A percentile compares a stretch with the other conserved stretches of the same genome.
phyloP scores from a whole-genome alignment of 2,329 filamentous ascomycete species.

The Ceratocystis destructans region DNA sequence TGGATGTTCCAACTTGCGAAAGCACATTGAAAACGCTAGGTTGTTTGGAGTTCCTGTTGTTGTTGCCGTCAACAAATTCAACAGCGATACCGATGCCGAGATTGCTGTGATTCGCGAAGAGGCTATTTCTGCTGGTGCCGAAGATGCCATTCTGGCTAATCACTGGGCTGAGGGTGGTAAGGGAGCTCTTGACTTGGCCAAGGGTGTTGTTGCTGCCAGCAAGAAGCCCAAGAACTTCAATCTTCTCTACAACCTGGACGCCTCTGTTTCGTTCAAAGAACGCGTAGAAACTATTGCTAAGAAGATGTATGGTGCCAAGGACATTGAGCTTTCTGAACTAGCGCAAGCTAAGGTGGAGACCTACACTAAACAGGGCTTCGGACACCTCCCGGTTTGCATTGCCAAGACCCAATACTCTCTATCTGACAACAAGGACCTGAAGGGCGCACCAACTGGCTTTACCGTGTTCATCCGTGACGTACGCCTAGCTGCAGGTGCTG shows the following conservation, averaged over 20 bases:
- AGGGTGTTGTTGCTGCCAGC: slow-evolving; percentile 69
- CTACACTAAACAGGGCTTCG: slow-evolving; percentile 83
- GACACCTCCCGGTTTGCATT: slow-evolving; percentile 86
- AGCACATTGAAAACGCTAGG: slow-evolving; percentile 86
- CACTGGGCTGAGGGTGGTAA: slow-evolving; percentile 94
- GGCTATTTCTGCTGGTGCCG: slow-evolving; percentile 77
- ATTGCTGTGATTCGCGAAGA: slow-evolving; percentile 81
- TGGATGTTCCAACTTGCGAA: slow-evolving; percentile 86
- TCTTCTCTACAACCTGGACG: slow-evolving; percentile 55
- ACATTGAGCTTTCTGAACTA: slow-evolving; percentile 83
- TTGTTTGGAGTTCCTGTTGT: slow-evolving; percentile 85
- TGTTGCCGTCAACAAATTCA: slow-evolving; percentile 93
- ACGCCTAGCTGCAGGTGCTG: slow-evolving; percentile 81
- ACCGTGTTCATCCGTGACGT: slow-evolving; percentile 91
- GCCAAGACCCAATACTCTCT: slow-evolving; percentile 98
- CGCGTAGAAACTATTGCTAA: slow-evolving; percentile 83
- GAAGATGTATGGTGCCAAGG: slow-evolving; percentile 85
- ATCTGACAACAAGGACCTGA: slow-evolving; percentile 81
- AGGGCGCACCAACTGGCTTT: slow-evolving; percentile 90
- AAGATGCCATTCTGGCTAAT: slow-evolving; percentile 84
- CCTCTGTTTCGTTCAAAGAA: slow-evolving; percentile 67
- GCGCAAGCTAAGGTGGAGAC: slow-evolving; percentile 94
- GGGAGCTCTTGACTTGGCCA: slow-evolving; percentile 77
- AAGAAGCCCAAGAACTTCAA: slow-evolving; percentile 78
- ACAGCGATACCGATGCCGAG: slow-evolving; percentile 86